Percentiles rank a stretch among this genome's conserved stretches.
Conservation (phyloP, 352 stramenopile genomes). For the Globisporangium paroecandrum region DNA sequence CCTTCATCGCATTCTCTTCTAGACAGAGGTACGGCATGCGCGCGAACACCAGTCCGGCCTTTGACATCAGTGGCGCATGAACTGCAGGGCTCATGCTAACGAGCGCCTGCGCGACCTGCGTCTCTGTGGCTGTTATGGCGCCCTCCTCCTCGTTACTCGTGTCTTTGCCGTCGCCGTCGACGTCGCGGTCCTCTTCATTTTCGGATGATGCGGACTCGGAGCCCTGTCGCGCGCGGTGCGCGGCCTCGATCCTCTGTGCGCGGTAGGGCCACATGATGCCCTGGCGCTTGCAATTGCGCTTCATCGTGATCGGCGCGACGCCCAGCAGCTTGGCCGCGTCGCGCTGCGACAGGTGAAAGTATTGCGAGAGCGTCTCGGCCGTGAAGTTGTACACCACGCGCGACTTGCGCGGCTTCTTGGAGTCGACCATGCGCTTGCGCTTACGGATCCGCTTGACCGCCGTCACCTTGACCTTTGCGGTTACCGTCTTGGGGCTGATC, state of each 20-base stretch:
- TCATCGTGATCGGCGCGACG: slow-evolving; percentile 54
- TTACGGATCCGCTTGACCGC: not conserved
- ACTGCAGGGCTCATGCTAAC: not conserved
- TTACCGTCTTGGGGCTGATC: not conserved
- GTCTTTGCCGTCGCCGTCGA: not conserved
- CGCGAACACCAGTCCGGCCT: slow-evolving; percentile 4
- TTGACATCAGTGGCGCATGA: not conserved
- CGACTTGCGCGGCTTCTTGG: slow-evolving; percentile 28
- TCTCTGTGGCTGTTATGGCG: not conserved
- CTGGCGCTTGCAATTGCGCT: slow-evolving; percentile 54
- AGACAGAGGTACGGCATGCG: slow-evolving; percentile 5
- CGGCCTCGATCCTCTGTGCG: slow-evolving; percentile 16
- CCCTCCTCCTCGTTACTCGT: not conserved
- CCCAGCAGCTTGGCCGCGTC: slow-evolving; percentile 48
- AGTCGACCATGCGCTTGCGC: not conserved
- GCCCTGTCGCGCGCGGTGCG: not conserved
- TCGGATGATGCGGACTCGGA: not conserved
- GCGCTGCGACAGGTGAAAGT: slow-evolving; percentile 52
- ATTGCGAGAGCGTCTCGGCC: slow-evolving; percentile 38
- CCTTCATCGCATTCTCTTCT: not conserved
- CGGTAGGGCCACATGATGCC: slow-evolving; percentile 63
- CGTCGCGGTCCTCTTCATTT: not conserved
- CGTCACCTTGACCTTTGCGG: not conserved
- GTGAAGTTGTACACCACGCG: slow-evolving; percentile 51
- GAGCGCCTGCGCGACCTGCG: not conserved